These are phyloP conservation scores for Acanthamoeba healyi DNA, from an alignment of 208 protist species.

Conservation along the genomic window DNA sequence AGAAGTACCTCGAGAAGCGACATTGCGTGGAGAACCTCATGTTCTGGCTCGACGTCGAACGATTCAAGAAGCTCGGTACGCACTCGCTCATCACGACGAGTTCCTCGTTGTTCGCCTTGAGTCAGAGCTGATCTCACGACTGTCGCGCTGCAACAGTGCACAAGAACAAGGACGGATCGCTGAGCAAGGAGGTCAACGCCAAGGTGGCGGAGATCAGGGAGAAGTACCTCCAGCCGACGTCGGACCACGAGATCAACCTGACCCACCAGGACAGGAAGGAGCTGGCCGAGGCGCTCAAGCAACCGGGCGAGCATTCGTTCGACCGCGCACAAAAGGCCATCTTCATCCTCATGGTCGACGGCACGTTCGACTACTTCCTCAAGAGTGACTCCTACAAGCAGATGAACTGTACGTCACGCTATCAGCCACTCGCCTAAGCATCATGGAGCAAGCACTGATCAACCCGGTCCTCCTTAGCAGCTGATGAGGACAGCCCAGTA, in stretches of 20 bases:
- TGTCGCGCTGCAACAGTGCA: not conserved
- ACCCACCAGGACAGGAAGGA: constrained; percentile 51
- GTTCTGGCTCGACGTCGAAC: constrained; percentile 69
- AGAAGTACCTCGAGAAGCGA: constrained; percentile 3
- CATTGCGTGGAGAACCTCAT: constrained; percentile 70
- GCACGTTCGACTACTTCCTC: constrained; percentile 69
- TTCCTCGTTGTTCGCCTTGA: not conserved
- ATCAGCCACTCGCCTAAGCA: not conserved
- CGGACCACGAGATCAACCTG: constrained; percentile 1
- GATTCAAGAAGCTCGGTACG: constrained; percentile 58
- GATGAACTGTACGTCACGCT: not conserved
- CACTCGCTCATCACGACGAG: not conserved
- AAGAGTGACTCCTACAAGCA: constrained; percentile 45
- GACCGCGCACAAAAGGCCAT: constrained; percentile 56
- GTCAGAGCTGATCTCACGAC: too few relatives aligned
- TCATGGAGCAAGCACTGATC: not conserved
- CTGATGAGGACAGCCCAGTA: not conserved
- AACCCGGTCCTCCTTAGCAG: too few relatives aligned
- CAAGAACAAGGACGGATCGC: constrained; percentile 7
- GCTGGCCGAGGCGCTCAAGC: constrained; percentile 27
- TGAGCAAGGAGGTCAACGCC: not conserved
- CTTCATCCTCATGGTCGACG: constrained; percentile 71
- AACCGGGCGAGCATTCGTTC: not conserved
- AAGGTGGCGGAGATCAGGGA: constrained; percentile 34
- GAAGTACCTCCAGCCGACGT: constrained; percentile 56